Evolutionary conservation across 2,329 filamentous ascomycete genomes (phyloP), one percentile per base, ranked within the genome.

Genomic region (Trichoderma polysporum): DNA sequence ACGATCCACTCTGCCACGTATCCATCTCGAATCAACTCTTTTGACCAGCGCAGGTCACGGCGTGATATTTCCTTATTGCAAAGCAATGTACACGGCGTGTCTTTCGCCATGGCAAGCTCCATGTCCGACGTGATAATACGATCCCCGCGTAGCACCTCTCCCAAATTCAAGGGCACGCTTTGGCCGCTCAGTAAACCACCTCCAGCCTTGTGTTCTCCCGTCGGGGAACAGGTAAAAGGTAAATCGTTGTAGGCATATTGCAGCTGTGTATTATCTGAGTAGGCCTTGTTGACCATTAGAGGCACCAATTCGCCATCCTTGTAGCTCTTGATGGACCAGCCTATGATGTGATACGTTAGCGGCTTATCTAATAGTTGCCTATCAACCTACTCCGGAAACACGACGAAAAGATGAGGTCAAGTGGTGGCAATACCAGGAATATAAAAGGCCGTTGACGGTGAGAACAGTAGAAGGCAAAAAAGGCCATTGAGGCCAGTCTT

Each of bases 1-100:
- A 95, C 91, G 71, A 97, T 96, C 93, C 93, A 97, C 78, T 97
- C 93, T 2, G 90, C 89, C n/a, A 95, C 88, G 76, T 95, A 96
- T 39, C 91, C 91, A 62, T 93, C 86, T 68, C 85, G 86, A 45
- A 97, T 89, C 73, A 97, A 80, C 69, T 93, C 83, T 71, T 86
- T 86, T 4, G 91, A 90, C 75, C 88, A 86, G 72, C 85, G 84
- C 67, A 96, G 78, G 54, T 89, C 90, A 53, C 83, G 82, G 45
- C 86, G 84, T 69, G 86, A 85, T 17, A 95, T 82, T 64, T 90
- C 84, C 59, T 84, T 85, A 41, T 85, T 90, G 79, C 93, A 95
- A 12, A 97, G 85, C 72, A 89, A 85, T 69, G 85, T 87, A 72
- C 90, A 93, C 73, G 90, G 84, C 65, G 89, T 85, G 74, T 96